These are phyloP conservation scores for Nannizziopsis arthrosporioides DNA, from an alignment of 2,329 filamentous ascomycete genomes.

Conservation along the genomic window DNA sequence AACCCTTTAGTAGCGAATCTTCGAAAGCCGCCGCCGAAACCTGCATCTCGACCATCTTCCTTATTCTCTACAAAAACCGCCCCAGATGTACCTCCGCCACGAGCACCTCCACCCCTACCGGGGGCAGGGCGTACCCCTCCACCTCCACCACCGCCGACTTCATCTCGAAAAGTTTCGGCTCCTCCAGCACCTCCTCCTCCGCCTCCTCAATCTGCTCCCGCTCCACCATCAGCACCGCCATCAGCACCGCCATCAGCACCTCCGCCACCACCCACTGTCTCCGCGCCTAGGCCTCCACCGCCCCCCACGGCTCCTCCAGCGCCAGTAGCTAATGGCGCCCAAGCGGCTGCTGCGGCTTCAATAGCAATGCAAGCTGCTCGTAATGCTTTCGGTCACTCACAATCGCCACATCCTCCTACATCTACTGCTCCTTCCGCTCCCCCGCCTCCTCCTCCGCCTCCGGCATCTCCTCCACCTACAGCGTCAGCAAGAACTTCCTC, in stretches of 20 bases:
- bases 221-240: slow-evolving; percentile 26
- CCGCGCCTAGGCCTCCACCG: slow-evolving; percentile 19
- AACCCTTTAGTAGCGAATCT: slow-evolving; percentile 45
- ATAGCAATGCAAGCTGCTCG: slow-evolving; percentile 49
- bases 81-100: slow-evolving; percentile 35
- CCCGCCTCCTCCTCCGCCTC: slow-evolving; percentile 34
- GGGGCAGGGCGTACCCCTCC: slow-evolving; percentile 39
- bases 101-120: slow-evolving; percentile 58
- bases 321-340: slow-evolving; percentile 29
- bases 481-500: slow-evolving; percentile 34
- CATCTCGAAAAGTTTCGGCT: slow-evolving; percentile 45
- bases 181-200: slow-evolving; percentile 37
- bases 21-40: slow-evolving; percentile 45
- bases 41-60: slow-evolving; percentile 47
- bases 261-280: slow-evolving; percentile 29
- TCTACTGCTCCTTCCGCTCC: slow-evolving; percentile 26
- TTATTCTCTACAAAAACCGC: slow-evolving; percentile 46
- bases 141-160: slow-evolving; percentile 36
- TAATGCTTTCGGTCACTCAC: slow-evolving; percentile 43
- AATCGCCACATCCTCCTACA: slow-evolving; percentile 36
- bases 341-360: slow-evolving; percentile 30
- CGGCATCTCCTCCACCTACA: slow-evolving; percentile 33
- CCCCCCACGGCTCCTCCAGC: slow-evolving; percentile 38
- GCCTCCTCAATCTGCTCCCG: slow-evolving; percentile 29
- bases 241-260: slow-evolving; percentile 28